phyloP scores from a whole-genome alignment of 2,329 filamentous ascomycete genomes.

The Tothia fuscella region DNA sequence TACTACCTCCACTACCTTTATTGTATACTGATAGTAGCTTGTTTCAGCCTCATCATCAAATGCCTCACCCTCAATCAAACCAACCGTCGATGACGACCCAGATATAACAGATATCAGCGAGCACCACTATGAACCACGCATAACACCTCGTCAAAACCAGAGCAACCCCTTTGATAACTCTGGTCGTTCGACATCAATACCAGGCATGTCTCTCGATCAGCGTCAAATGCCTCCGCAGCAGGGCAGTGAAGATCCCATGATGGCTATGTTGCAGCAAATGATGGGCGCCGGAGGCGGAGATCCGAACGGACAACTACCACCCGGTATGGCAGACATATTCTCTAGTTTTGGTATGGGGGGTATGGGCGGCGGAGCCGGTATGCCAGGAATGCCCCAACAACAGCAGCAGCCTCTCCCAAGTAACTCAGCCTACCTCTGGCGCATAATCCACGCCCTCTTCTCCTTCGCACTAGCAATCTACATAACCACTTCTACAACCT shows the following conservation, averaged over 20 bases:
- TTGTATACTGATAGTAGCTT: no score
- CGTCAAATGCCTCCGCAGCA: slow-evolving; percentile 3
- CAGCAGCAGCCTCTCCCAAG: slow-evolving; percentile 25
- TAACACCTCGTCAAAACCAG: slow-evolving; percentile 39
- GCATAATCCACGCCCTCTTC: slow-evolving; percentile 60
- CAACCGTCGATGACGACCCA: slow-evolving; percentile 11
- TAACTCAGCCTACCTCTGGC: slow-evolving; percentile 49
- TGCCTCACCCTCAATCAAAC: not conserved
- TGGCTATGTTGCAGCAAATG: slow-evolving; percentile 67
- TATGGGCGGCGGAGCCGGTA: slow-evolving; percentile 23
- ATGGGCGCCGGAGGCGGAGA: slow-evolving; percentile 34
- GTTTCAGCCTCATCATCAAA: not conserved
- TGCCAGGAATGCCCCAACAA: slow-evolving; percentile 9
- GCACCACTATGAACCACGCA: slow-evolving; percentile 19
- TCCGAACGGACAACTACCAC: slow-evolving; percentile 21
- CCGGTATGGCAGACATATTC: slow-evolving; percentile 32
- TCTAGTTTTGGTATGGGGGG: no score
- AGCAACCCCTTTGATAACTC: slow-evolving; percentile 14
- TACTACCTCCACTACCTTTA: no score
- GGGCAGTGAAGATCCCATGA: slow-evolving; percentile 49
- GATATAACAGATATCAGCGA: slow-evolving; percentile 11
- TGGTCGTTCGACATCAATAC: slow-evolving; percentile 10
- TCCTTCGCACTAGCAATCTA: slow-evolving; percentile 59
- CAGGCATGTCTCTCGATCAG: slow-evolving; percentile 5
- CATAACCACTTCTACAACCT: slow-evolving; percentile 55